Conservation (phyloP, 2,329 filamentous ascomycete species). For the Incumbomyces lentus region DNA sequence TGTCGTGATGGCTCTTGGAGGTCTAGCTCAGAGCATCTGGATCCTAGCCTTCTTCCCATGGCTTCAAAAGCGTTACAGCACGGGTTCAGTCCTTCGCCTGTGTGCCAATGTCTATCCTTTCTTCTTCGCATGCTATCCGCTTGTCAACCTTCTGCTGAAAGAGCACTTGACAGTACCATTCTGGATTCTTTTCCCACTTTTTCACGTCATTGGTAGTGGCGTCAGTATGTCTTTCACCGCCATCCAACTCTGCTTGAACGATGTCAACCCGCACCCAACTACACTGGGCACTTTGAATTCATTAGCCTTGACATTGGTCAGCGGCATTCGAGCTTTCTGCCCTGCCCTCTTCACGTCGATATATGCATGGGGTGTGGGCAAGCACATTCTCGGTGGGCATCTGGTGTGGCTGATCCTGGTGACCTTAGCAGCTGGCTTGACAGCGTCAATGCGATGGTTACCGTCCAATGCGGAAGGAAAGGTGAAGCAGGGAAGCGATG, state of each 20-base stretch:
- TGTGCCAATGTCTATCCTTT: conserved; percentile 53
- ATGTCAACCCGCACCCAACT: conserved; percentile 54
- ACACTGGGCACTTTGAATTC: conserved; percentile 64
- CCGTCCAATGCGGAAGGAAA: conserved; percentile 21
- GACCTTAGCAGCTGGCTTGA: conserved; percentile 26
- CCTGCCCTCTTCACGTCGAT: conserved; percentile 58
- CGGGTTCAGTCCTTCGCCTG: conserved; percentile 50
- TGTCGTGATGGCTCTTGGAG: conserved; percentile 53
- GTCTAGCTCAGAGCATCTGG: conserved; percentile 60
- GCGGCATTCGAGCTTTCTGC: conserved; percentile 53
- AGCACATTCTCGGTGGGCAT: conserved; percentile 54
- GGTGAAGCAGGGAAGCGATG: background rate
- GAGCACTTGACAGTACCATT: conserved; percentile 33
- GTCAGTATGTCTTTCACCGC: conserved; percentile 59
- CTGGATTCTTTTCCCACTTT: conserved; percentile 42
- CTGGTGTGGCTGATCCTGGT: conserved; percentile 53
- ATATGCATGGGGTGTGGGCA: conserved; percentile 56
- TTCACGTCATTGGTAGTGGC: conserved; percentile 48
- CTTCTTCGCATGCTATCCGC: conserved; percentile 47
- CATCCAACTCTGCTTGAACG: conserved; percentile 64
- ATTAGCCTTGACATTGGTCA: conserved; percentile 51
- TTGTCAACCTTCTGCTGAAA: conserved; percentile 49
- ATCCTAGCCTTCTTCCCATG: conserved; percentile 59
- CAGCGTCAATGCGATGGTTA: conserved; percentile 26
- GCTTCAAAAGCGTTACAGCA: conserved; percentile 56